Evolutionary conservation across 2,329 filamentous ascomycete genomes (phyloP).

Genomic region (Botrytis medusae): DNA sequence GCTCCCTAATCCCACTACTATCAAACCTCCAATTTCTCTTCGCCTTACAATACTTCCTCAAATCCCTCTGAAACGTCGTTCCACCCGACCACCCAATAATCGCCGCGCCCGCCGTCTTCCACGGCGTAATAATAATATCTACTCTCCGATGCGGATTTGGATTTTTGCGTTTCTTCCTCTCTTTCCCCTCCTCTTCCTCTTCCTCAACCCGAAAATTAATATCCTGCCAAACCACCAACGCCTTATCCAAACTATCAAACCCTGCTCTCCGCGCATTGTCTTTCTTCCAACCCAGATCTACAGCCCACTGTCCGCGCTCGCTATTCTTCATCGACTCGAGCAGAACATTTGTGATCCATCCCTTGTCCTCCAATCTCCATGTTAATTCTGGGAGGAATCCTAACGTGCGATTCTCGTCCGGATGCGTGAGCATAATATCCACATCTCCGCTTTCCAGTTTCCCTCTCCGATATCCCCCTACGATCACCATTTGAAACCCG

Average conservation of each 20-base stretch:
- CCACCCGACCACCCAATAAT: conserved; percentile 86
- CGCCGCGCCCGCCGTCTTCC: conserved; percentile 85
- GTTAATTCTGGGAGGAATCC: conserved; percentile 74
- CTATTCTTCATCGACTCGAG: conserved; percentile 68
- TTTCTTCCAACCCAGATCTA: conserved; percentile 31
- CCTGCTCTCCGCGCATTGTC: conserved; percentile 39
- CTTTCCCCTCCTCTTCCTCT: not conserved
- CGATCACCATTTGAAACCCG: conserved; percentile 59
- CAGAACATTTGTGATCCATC: conserved; percentile 80
- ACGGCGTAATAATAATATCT: conserved; percentile 87
- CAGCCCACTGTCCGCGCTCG: conserved; percentile 64
- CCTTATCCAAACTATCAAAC: conserved; percentile 90
- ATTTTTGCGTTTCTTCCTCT: conserved; percentile 51
- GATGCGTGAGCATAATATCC: conserved; percentile 81
- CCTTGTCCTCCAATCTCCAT: conserved; percentile 62
- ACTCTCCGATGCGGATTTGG: conserved; percentile 78
- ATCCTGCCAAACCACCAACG: conserved; percentile 88
- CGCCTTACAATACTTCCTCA: conserved; percentile 76
- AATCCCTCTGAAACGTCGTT: conserved; percentile 85
- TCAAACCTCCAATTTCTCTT: conserved; percentile 80
- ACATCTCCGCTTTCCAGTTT: conserved; percentile 73
- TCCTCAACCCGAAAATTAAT: conserved; percentile 45
- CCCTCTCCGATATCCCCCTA: conserved; percentile 67
- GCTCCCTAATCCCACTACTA: conserved; percentile 82
- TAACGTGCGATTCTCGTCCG: conserved; percentile 64